Evolutionary conservation across 129 eudicot genomes (phyloP), one percentile per base, ranked within the genome.

Genomic region (Deinandra increscens): DNA sequence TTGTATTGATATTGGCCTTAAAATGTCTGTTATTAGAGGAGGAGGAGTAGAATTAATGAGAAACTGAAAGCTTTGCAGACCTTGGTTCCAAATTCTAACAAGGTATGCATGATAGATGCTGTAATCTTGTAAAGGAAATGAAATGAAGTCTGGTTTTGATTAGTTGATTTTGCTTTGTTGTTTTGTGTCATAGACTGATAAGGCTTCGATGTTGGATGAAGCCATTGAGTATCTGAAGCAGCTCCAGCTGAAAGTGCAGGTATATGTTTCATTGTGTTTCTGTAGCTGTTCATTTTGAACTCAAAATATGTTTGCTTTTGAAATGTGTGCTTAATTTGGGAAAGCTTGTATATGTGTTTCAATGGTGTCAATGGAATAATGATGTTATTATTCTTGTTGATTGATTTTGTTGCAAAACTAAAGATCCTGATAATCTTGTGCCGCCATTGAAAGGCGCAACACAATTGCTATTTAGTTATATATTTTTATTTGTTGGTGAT

Each of bases 171-270:
- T 66, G 59, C 8, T 64, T 15, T 43, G 45, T 74, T 65, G 17
- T 6, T 73, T 60, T 73, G 50, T 69, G 12, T 53, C 22, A 29
- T 73, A 94, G 97, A 94, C 99, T 13, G 97, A 94, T 78, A 94
- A 89, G 86, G 97, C 99, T 31, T 94, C 99, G 26, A 94, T 89
- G 99, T 78, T 94, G 81, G 99, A 94, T 80, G 99, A 94, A 80
- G 99, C 95, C 9, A 94, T 94, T 74, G 99, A 94, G 66, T 94
- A 94, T 81, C 83, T 93, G 71, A 93, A 93, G 75, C 97, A 93
- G 79, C 98, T 93, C 36, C 97, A 93, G 66, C 78, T 93, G 20
- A 90, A 93, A 83, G 98, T 93, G 38, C 98, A 93, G 96, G 98
- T 93, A 69, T 58, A 66, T 33, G 61, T 46, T 6, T 41, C 41